phyloP scores from a whole-genome alignment of 371 early-diverging fungal genomes.

The Syncephalastrum sp. region DNA sequence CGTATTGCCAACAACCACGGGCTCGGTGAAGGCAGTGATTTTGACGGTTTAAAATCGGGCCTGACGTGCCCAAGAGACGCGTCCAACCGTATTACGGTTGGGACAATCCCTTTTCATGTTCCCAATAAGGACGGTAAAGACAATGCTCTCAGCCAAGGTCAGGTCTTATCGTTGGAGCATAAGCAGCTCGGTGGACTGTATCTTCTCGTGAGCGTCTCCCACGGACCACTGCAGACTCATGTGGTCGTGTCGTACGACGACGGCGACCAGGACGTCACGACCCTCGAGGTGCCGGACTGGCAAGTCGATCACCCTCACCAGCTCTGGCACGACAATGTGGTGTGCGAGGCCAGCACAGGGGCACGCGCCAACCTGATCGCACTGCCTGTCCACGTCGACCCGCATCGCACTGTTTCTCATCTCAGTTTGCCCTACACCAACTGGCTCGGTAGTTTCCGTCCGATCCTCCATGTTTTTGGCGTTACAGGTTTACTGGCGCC shows the following conservation, averaged over 20 bases:
- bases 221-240: conserved; percentile 20
- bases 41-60: conserved; percentile 20
- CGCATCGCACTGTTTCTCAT: conserved; percentile 13
- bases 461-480: conserved; percentile 16
- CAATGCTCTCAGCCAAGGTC: conserved; percentile 27
- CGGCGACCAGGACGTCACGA: conserved; percentile 14
- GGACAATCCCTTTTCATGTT: conserved; percentile 12
- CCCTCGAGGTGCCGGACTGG: conserved; percentile 34
- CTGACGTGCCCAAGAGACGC: conserved; percentile 11
- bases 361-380: conserved; percentile 14
- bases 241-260: conserved; percentile 25
- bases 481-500: conserved; percentile 1
- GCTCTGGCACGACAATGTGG: conserved; percentile 7
- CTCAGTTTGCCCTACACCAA: conserved; percentile 15
- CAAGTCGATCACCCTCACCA: conserved; percentile 18
- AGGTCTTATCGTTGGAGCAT: conserved; percentile 12
- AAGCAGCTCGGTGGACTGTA: conserved; percentile 21
- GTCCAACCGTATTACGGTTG: conserved; percentile 5
- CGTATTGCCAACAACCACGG: conserved; percentile 4
- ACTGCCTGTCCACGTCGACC: conserved; percentile 24
- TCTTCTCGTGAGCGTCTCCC: conserved; percentile 21
- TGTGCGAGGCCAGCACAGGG: conserved; percentile 9
- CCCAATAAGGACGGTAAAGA: conserved; percentile 8
- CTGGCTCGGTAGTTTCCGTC: conserved; percentile 4
- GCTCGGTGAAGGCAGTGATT: conserved; percentile 15